These are phyloP conservation scores for Melanogaster broomeanus DNA, from an alignment of 768 basidiomycete genomes.

Conservation along the genomic window DNA sequence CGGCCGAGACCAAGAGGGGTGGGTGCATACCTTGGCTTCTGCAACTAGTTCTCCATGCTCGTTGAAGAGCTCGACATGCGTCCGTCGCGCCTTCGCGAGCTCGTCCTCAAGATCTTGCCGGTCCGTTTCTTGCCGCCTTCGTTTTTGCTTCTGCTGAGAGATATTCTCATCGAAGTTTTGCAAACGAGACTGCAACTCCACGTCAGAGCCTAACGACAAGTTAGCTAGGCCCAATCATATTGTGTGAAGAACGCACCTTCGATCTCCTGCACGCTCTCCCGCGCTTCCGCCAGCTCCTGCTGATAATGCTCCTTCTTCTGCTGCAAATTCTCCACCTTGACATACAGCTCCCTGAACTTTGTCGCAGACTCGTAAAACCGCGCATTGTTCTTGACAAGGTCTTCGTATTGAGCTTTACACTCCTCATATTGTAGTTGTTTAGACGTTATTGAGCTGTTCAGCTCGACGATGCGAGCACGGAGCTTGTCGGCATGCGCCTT, in stretches of 20 bases:
- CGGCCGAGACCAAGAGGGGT: not conserved
- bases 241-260: conserved; percentile 42
- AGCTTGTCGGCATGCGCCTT: conserved; percentile 88
- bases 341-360: conserved; percentile 84
- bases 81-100: conserved; percentile 45
- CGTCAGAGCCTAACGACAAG: conserved; percentile 59
- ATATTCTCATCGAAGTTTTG: conserved; percentile 63
- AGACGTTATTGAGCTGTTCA: conserved; percentile 58
- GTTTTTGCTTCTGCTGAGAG: conserved; percentile 48
- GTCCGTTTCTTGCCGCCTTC: conserved; percentile 47
- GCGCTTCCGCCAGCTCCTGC: conserved; percentile 60
- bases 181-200: conserved; percentile 61
- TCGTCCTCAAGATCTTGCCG: conserved; percentile 67
- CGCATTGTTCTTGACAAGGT: conserved; percentile 64
- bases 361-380: conserved; percentile 82
- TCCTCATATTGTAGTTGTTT: conserved; percentile 79
- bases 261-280: conserved; percentile 66
- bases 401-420: conserved; percentile 64
- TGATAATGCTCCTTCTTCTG: conserved; percentile 63
- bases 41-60: conserved; percentile 70
- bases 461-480: conserved; percentile 59
- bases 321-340: conserved; percentile 64
- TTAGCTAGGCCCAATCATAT: not conserved
- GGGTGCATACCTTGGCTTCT: conserved; percentile 63
- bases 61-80: conserved; percentile 57